Evolutionary conservation across 1,284 basidiomycete genomes (phyloP), one percentile per base, ranked within the genome.

Genomic region (Ceratobasidium sp.): DNA sequence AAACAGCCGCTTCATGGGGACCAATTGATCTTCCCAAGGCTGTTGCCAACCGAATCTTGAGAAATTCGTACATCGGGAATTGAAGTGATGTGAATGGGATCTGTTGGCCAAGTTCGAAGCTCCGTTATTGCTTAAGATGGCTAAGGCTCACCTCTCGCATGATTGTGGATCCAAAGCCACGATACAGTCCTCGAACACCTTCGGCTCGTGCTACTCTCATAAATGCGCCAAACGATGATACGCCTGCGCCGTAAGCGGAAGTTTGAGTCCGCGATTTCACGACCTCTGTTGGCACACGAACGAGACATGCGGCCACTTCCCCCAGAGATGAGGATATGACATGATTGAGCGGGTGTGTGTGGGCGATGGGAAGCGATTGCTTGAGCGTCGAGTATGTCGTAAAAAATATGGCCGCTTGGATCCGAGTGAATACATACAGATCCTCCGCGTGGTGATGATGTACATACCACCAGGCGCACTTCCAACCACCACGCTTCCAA

Each of bases 71-170:
- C 33, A 99, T 85, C 0, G 98, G 98, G 83, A 99, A 99, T 84
- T 99, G 98, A 33, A 99, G 88, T 13, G 96, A 97, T 0, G 97
- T 98, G 87, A 99, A 99, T 0, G 97, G 97, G 56, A 99, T 96
- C 96, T 97, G 79, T 28, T 38, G 38, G 48, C 26, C 15, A 48
- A 56, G 42, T 48, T 46, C 44, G 38, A 46, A 33, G 59, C 48
- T 6, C 15, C 23, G 20, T n/a, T 23, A 23, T 12, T 42, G 12
- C n/a, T 7, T 52, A 69, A n/a, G 42, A n/a, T 48, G 48, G 42
- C 46, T 48, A n/a, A 33, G 50, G 70, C 88, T 78, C 77, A 92
- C 93, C 87, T 95, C 94, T 81, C 94, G 86, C 79, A 92, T 91
- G 59, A 96, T 89, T 0, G 94, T 95, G 74, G 90, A 91, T 0